These are phyloP conservation scores for Phialophora verrucosa DNA, from an alignment of 2,329 filamentous ascomycete genomes.

Conservation along the genomic window DNA sequence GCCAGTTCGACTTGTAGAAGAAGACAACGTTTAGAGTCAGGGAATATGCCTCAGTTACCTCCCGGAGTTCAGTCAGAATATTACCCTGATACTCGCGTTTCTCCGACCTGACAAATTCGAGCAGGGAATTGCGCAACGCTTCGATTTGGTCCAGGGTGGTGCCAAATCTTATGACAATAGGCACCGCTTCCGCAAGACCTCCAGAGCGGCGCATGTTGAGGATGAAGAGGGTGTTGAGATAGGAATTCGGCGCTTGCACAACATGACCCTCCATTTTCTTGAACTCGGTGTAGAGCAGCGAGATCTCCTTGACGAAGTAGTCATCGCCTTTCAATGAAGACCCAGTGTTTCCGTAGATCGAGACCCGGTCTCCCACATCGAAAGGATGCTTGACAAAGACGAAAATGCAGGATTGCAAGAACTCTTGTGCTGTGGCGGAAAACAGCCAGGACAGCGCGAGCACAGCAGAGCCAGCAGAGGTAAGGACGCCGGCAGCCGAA, in stretches of 20 bases:
- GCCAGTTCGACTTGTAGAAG: slow-evolving; percentile 97
- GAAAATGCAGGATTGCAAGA: slow-evolving; percentile 90
- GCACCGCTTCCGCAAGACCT: slow-evolving; percentile 82
- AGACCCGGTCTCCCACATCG: slow-evolving; percentile 91
- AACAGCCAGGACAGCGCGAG: slow-evolving; percentile 92
- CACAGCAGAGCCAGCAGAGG: slow-evolving; percentile 84
- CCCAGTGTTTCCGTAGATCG: slow-evolving; percentile 88
- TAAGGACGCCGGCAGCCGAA: slow-evolving; percentile 88
- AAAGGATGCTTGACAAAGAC: slow-evolving; percentile 98
- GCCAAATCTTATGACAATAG: slow-evolving; percentile 84
- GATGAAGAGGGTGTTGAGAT: slow-evolving; percentile 91
- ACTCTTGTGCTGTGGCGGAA: slow-evolving; percentile 90
- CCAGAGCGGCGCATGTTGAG: slow-evolving; percentile 92
- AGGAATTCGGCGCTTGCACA: slow-evolving; percentile 92
- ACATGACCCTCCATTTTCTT: slow-evolving; percentile 98
- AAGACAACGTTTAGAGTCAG: slow-evolving; percentile 91
- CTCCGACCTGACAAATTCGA: slow-evolving; percentile 81
- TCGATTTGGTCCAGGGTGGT: slow-evolving; percentile 85
- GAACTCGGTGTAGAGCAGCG: slow-evolving; percentile 92
- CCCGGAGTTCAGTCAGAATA: slow-evolving; percentile 82
- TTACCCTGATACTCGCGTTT: slow-evolving; percentile 89
- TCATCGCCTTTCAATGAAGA: slow-evolving; percentile 80
- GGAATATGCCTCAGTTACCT: slow-evolving; percentile 80
- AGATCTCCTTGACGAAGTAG: slow-evolving; percentile 95
- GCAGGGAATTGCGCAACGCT: slow-evolving; percentile 75